Evolutionary conservation across 148 eudicot species (phyloP), one percentile per base, ranked within the genome.

Genomic region (Rhododendron williamsianum): DNA sequence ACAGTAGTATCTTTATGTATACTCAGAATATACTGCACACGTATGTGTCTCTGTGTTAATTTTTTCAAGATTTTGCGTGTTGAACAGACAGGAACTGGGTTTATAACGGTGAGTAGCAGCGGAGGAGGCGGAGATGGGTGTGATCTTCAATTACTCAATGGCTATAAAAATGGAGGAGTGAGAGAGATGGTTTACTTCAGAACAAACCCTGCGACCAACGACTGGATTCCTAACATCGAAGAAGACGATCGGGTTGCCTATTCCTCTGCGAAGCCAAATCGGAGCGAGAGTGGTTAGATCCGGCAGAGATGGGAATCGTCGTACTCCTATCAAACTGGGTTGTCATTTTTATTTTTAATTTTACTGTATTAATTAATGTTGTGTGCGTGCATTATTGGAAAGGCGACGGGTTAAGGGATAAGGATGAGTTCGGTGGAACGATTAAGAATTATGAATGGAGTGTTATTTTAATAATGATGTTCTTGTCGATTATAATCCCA

Each of bases 201-300:
- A 84, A 90, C 91, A 27, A 94, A 94, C 38, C 97, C 95, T 16
- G 97, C 97, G 54, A 93, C 91, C 45, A 94, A 94, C 36, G 97
- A 94, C 63, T 94, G 97, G 97, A 87, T 82, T 76, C 97, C 97
- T 0, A 87, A 30, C 33, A 3, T 74, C 52, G 90, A 90, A 83
- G 72, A 78, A 83, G 72, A 78, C 84, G 56, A 89, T 83, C 89
- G 84, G 90, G 94, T 89, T 77, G 88, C 2, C 25, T 87, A 45
- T 35, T 84, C 58, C 0, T 92, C 95, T 7, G 78, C 87, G 2
- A 93, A 92, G 88, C 94, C 94, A 4, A 89, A 67, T 46, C 93
- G 95, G 84, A 89, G 90, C 78, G 90, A 89, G 87, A 91, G 92
- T 85, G 84, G 86, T 82, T 93, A 89, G 84, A 84, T 84, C 78